Evolutionary conservation across 768 basidiomycete species (phyloP), one percentile per base, ranked within the genome.

Genomic region (Trametes elegans): DNA sequence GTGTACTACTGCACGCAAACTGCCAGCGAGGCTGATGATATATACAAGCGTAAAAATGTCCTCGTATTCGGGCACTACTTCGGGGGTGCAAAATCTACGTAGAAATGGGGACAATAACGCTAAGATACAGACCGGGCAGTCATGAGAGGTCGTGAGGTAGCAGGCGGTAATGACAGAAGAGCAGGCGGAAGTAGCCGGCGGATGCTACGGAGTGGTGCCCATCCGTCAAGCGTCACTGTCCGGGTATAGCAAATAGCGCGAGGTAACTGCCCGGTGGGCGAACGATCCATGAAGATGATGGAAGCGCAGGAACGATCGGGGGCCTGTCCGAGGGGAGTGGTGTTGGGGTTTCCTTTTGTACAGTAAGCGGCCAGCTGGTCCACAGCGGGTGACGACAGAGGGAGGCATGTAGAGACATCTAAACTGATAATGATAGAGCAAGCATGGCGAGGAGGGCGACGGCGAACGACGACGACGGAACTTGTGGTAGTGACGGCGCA

Each of bases 381-480:
- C 16, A 53, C 51, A 53, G 51, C 21, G 34, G 45, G 53, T 41
- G 16, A 36, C 45, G 26, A 23, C 10, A 29, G 0, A 11, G 5
- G 3, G 27, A 19, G 21, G 31, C n/a, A 42, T 35, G 45, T 3
- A n/a, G 16, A 29, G 23, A 28, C 36, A 13, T 59, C 57, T 59
- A 59, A 42, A 36, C 24, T 29, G 57, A 59, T 59, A 59, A 59
- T 54, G 52, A 59, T 54, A 59, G 35, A 7, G 52, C 52, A 36
- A 50, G 24, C 24, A 43, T 34, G 27, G 53, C 41, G 36, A 53
- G 31, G 18, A 54, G 7, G 11, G 47, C 52, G 24, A 26, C 41
- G n/a, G 16, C 28, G 23, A 54, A 16, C 2, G 44, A 16, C 52
- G 42, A 50, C 29, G 57, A 28, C 3, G 46, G 24, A 11, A 14